Percentiles rank a stretch among this genome's conserved stretches.
Evolutionary conservation across 257 asterid species (phyloP).

Genomic region (Plantago major): DNA sequence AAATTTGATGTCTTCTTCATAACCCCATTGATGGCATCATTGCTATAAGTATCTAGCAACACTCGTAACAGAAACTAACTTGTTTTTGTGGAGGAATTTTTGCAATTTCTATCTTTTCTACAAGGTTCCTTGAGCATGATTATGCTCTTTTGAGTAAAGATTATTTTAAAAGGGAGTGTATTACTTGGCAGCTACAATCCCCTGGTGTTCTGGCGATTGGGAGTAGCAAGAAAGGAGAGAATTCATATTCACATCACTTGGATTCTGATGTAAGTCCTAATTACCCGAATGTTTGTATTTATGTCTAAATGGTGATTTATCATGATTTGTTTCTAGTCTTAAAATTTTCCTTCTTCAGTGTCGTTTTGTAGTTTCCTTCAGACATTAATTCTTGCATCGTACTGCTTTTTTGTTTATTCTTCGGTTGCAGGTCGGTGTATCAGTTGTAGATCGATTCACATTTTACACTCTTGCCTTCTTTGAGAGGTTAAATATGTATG

Average conservation of each 20-base stretch:
- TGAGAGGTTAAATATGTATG: conserved; percentile 91
- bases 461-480: conserved; percentile 94
- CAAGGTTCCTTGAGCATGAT: conserved; percentile 11
- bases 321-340: conserved; percentile 14
- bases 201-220: conserved; percentile 98
- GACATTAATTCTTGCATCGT: neutral
- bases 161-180: conserved; percentile 6
- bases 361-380: too few relatives aligned
- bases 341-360: conserved; percentile 5
- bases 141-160: conserved; percentile 3
- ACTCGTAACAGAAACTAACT: conserved; percentile 10
- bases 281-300: neutral
- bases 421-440: conserved; percentile 75
- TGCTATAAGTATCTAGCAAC: neutral
- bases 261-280: conserved; percentile 75
- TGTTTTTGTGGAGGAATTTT: conserved; percentile 6
- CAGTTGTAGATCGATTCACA: conserved; percentile 95
- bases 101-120: conserved; percentile 16
- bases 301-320: conserved; percentile 4
- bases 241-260: conserved; percentile 92
- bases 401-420: conserved; percentile 7
- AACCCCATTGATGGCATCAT: neutral
- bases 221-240: conserved; percentile 97
- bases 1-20: conserved; percentile 9
- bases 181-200: conserved; percentile 77